These are phyloP conservation scores for Leucosporidium creatinivorum DNA, from an alignment of 768 basidiomycete genomes.

Conservation along the genomic window DNA sequence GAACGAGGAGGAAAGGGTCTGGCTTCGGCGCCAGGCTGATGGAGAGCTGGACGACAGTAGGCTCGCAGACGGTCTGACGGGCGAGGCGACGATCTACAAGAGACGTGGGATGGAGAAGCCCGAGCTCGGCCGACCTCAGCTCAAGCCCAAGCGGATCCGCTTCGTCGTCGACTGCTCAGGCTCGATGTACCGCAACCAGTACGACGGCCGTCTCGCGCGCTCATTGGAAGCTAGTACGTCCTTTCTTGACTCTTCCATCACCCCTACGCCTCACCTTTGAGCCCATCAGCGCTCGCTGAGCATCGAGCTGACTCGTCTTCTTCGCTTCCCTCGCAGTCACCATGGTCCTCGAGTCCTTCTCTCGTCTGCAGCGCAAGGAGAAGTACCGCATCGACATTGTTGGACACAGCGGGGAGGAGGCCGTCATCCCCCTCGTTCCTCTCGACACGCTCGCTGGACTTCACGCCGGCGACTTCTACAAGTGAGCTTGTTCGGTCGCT, in stretches of 20 bases:
- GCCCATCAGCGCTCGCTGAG: not conserved
- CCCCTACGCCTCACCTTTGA: not conserved
- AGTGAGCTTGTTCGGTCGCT: not conserved
- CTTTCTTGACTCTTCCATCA: not conserved
- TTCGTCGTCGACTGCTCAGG: slow-evolving; percentile 27
- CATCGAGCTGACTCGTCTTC: not conserved
- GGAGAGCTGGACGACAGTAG: slow-evolving; percentile 25
- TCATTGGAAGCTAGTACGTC: slow-evolving; percentile 21
- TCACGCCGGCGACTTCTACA: slow-evolving; percentile 16
- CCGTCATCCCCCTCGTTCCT: slow-evolving; percentile 14
- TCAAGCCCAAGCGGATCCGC: slow-evolving; percentile 29
- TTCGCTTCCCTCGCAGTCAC: slow-evolving; percentile 1
- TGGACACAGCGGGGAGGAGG: slow-evolving; percentile 21
- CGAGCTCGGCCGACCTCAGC: slow-evolving; percentile 23
- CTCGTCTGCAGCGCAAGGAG: slow-evolving; percentile 7
- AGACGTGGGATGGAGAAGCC: slow-evolving; percentile 23
- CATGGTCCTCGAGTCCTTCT: slow-evolving; percentile 25
- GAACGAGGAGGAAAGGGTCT: slow-evolving; percentile 28
- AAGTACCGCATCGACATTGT: slow-evolving; percentile 18
- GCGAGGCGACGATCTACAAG: slow-evolving; percentile 26
- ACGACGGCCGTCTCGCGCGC: slow-evolving; percentile 15
- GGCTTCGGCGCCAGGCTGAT: slow-evolving; percentile 22
- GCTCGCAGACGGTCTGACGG: slow-evolving; percentile 22
- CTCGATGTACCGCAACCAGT: slow-evolving; percentile 24
- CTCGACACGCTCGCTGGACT: not conserved